These are phyloP conservation scores for Tulasnella sp. DNA, from an alignment of 768 basidiomycete species.

Conservation along the genomic window DNA sequence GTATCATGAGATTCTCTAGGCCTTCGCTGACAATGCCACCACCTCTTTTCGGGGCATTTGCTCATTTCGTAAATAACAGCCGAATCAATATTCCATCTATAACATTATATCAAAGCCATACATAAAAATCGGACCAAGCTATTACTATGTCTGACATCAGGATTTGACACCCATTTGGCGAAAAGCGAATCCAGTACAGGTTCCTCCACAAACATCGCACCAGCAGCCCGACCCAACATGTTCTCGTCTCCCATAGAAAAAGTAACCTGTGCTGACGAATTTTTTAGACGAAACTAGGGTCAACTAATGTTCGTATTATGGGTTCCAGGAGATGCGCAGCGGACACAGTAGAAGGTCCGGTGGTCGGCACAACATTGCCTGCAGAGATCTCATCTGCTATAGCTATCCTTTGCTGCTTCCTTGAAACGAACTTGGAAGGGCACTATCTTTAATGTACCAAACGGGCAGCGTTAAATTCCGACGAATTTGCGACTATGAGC, in stretches of 20 bases:
- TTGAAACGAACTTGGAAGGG: too few species aligned
- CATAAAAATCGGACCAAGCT: neutral
- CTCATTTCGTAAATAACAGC: neutral
- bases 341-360: neutral
- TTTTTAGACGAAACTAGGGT: neutral
- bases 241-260: neutral
- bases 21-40: neutral
- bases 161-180: neutral
- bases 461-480: too few species aligned
- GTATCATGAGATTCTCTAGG: neutral
- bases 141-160: too few species aligned
- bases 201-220: neutral
- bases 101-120: neutral
- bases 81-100: too few species aligned
- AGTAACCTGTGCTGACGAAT: neutral
- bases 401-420: too few species aligned
- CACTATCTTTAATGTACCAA: too few species aligned
- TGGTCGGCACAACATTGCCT: too few species aligned
- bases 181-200: neutral
- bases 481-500: too few species aligned
- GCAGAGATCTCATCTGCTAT: too few species aligned
- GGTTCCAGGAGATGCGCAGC: neutral
- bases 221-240: neutral
- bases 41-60: neutral
- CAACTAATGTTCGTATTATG: neutral